These are phyloP conservation scores for Kwoniella sp. DNA, from an alignment of 768 basidiomycete species.

Conservation along the genomic window DNA sequence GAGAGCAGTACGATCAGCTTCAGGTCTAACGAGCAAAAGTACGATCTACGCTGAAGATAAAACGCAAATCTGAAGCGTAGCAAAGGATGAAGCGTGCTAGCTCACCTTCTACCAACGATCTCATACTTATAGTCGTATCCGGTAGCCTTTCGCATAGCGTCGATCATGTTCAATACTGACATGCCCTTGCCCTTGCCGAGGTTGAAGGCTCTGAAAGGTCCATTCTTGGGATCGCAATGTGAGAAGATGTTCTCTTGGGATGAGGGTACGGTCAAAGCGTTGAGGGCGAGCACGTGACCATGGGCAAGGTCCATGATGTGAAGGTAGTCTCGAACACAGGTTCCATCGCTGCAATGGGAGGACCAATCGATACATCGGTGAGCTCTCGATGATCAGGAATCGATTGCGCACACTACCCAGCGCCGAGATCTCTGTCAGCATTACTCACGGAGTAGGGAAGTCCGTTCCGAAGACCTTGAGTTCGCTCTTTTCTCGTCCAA, in stretches of 20 bases:
- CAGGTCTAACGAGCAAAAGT: neutral
- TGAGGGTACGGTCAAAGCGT: conserved; percentile 67
- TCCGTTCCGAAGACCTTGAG: conserved; percentile 91
- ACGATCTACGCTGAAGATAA: no score
- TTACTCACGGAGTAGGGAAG: conserved; percentile 84
- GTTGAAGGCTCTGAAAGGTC: conserved; percentile 88
- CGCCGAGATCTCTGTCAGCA: no score
- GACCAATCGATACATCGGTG: conserved; percentile 62
- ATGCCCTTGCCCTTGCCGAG: conserved; percentile 90
- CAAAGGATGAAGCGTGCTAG: no score
- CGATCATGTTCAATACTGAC: conserved; percentile 89
- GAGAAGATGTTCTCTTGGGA: conserved; percentile 64
- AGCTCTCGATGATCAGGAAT: no score
- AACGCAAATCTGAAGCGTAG: no score
- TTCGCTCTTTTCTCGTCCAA: conserved; percentile 74
- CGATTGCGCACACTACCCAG: no score
- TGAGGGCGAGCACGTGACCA: conserved; percentile 87
- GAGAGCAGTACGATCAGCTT: neutral
- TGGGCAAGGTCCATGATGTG: conserved; percentile 87
- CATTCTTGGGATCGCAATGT: conserved; percentile 59
- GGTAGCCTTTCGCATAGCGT: conserved; percentile 90
- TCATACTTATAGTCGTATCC: conserved; percentile 86
- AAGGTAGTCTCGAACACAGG: conserved; percentile 84
- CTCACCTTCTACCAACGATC: conserved; percentile 85
- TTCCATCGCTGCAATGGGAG: conserved; percentile 77